Evolutionary conservation across 1,139 yeast species (phyloP), one percentile per base, ranked within the genome.

Genomic region (Kazachstania sp.): DNA sequence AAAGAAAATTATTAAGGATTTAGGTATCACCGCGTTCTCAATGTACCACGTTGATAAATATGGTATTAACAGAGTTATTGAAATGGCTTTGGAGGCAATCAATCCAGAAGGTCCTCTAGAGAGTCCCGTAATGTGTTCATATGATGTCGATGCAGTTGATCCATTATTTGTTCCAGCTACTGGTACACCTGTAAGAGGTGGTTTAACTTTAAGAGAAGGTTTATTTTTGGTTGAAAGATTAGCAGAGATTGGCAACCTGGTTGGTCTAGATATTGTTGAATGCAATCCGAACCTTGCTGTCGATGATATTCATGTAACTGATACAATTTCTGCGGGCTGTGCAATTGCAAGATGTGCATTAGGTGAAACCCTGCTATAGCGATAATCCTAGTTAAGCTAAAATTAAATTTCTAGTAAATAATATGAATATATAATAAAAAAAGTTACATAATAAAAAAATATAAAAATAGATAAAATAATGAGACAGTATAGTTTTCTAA

Each of bases 131-230:
- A 97, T 92, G 70, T 71, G 94, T 58, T 83, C 95, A 36, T 92
- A 90, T 65, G 98, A 92, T 64, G 97, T 92, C 44, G 98, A 92
- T 67, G 97, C 97, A 41, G 82, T 92, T 54, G 98, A 92, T 68
- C 98, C 98, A 44, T 75, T 81, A 54, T 87, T 74, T 63, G 97
- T 94, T 15, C 97, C 97, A 30, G 95, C 97, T 37, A 92, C 98
- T 1, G 98, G 98, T 48, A 92, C 98, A 1, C 90, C 97, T 48
- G 98, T 92, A 18, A 83, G 95, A 65, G 97, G 97, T 53, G 98
- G 98, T 3, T 74, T 92, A 54, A 83, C 96, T 7, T 76, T 92
- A 68, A 78, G 98, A 71, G 98, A 92, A 70, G 97, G 96, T 43
- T 77, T 94, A 63, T 92, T 84, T 64, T 70, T 92, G 47, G 94